Evolutionary conservation across 1,284 basidiomycete genomes (phyloP).

Genomic region (Melampsora medusae): DNA sequence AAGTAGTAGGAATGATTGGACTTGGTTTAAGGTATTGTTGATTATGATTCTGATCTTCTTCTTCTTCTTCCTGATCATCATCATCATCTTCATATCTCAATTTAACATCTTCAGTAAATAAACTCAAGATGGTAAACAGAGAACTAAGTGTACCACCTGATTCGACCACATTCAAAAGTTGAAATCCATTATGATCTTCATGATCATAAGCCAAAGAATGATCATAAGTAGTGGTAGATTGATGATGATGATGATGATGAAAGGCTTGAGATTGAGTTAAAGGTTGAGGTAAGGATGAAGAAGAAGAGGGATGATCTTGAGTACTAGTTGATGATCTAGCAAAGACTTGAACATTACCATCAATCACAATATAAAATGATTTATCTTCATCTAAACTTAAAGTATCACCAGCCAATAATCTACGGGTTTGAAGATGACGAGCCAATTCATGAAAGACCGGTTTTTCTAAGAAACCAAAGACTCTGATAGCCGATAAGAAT

Average conservation of each 20-base stretch:
- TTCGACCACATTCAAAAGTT: slow-evolving; percentile 86
- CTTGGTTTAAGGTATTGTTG: no score
- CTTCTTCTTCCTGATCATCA: no score
- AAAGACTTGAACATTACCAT: slow-evolving; percentile 65
- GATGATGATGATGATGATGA: no score
- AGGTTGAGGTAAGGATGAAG: slow-evolving; percentile 55
- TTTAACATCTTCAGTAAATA: slow-evolving; percentile 96
- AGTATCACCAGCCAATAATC: slow-evolving; percentile 85
- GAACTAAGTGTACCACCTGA: slow-evolving; percentile 93
- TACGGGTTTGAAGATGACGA: slow-evolving; percentile 82
- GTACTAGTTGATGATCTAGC: no score
- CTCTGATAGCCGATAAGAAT: slow-evolving; percentile 85
- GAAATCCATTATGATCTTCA: slow-evolving; percentile 86
- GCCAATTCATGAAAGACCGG: slow-evolving; percentile 93
- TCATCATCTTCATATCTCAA: slow-evolving; percentile 74
- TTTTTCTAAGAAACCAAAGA: slow-evolving; percentile 93
- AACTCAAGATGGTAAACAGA: slow-evolving; percentile 86
- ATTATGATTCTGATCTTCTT: no score
- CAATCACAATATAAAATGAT: slow-evolving; percentile 92
- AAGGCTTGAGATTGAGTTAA: no score
- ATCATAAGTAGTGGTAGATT: slow-evolving; percentile 47
- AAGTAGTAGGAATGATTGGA: neutral
- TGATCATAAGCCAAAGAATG: slow-evolving; percentile 66
- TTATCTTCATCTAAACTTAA: slow-evolving; percentile 84
- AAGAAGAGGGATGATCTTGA: slow-evolving; percentile 61